These are phyloP conservation scores for Lodderomyces orthopsilosis DNA, from an alignment of 1,139 yeast genomes.

Conservation along the genomic window DNA sequence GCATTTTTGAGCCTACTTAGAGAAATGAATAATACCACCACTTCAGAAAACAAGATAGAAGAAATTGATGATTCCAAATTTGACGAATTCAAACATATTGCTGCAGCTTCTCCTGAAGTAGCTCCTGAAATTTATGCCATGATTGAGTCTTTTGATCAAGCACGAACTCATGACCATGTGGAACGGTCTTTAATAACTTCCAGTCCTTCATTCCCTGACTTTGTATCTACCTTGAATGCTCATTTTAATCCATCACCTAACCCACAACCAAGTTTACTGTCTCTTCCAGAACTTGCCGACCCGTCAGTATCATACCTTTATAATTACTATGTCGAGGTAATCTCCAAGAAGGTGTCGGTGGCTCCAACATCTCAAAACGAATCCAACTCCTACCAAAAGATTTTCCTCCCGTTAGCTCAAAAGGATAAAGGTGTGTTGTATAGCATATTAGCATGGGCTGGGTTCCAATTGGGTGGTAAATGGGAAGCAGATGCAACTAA, in stretches of 20 bases:
- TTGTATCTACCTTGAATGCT: conserved; percentile 20
- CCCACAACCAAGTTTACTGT: conserved; percentile 14
- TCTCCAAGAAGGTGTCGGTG: conserved; percentile 59
- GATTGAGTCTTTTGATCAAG: conserved; percentile 8
- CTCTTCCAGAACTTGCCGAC: conserved; percentile 20
- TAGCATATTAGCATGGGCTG: conserved; percentile 77
- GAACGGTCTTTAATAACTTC: neutral
- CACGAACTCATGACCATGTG: neutral
- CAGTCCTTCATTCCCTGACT: conserved; percentile 12
- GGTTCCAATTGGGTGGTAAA: conserved; percentile 55
- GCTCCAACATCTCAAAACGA: conserved; percentile 54
- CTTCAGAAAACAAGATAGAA: conserved; percentile 6
- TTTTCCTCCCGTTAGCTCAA: conserved; percentile 78
- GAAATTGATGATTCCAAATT: conserved; percentile 8
- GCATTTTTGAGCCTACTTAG: conserved; percentile 20
- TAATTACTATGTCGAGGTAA: conserved; percentile 61
- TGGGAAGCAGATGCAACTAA: conserved; percentile 44
- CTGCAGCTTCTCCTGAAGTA: neutral
- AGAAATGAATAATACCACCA: conserved; percentile 16
- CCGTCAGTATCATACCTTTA: conserved; percentile 38
- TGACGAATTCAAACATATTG: conserved; percentile 9
- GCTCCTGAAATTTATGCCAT: conserved; percentile 11
- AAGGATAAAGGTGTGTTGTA: conserved; percentile 64
- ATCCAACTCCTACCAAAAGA: conserved; percentile 66
- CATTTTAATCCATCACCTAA: conserved; percentile 17